Percentiles rank a stretch among this genome's conserved stretches.
Evolutionary conservation across 2,329 filamentous ascomycete species (phyloP).

Genomic region (Phoma sp.): DNA sequence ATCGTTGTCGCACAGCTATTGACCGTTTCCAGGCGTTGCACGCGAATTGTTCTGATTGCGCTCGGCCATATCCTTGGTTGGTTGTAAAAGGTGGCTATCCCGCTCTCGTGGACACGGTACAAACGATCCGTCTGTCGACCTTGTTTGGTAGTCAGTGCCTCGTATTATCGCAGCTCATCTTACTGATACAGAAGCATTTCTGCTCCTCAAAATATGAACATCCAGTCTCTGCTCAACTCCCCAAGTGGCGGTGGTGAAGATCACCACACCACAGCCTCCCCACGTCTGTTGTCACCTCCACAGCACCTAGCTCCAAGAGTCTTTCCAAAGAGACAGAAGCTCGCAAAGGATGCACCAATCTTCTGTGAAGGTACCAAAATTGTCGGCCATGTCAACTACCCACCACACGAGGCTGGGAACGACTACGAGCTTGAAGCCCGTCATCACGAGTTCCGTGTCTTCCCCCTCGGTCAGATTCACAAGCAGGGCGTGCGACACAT

Average conservation of each 20-base stretch:
- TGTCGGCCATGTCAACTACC: conserved; percentile 74
- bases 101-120: conserved; percentile 40
- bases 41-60: conserved; percentile 1
- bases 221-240: conserved; percentile 51
- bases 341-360: conserved; percentile 69
- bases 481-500: conserved; percentile 69
- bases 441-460: conserved; percentile 70
- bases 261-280: not conserved
- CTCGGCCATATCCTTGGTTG: conserved; percentile 25
- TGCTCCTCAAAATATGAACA: conserved; percentile 42
- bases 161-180: conserved; percentile 8
- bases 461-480: conserved; percentile 67
- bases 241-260: conserved; percentile 23
- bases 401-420: conserved; percentile 69
- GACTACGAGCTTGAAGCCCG: conserved; percentile 64
- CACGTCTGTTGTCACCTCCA: conserved; percentile 18
- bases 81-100: conserved; percentile 31
- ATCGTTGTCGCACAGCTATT: conserved; percentile 3
- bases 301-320: conserved; percentile 12
- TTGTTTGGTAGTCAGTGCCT: conserved; percentile 21
- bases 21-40: conserved; percentile 12
- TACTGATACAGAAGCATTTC: conserved; percentile 2
- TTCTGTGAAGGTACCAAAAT: conserved; percentile 66
- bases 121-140: conserved; percentile 35
- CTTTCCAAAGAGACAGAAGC: conserved; percentile 58